A percentile compares a stretch with the other conserved stretches of the same genome.
Conservation (phyloP, 2,329 filamentous ascomycete genomes). For the Alternaria sp. region DNA sequence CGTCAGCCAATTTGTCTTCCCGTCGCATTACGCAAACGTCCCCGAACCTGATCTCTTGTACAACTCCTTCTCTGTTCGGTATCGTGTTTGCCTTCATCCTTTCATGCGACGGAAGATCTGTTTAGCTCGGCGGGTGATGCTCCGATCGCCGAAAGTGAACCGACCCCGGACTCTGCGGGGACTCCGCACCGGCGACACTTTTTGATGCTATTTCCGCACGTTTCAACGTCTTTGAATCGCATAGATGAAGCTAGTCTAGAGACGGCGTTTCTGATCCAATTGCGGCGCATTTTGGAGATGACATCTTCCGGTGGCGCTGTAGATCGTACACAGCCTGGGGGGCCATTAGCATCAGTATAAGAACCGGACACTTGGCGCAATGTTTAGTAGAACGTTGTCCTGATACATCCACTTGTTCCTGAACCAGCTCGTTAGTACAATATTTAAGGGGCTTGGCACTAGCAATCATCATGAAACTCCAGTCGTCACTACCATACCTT, state of each 20-base stretch:
- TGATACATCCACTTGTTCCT: not conserved
- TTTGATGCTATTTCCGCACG: not conserved
- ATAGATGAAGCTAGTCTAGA: not conserved
- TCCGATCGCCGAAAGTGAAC: slow-evolving; percentile 7
- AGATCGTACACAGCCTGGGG: not conserved
- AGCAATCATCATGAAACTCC: not conserved
- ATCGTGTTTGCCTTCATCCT: not conserved
- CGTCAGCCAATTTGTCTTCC: not conserved
- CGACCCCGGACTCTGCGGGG: slow-evolving; percentile 18
- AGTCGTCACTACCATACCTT: not conserved
- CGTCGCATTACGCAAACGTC: not conserved
- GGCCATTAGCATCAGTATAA: not conserved
- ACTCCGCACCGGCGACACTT: slow-evolving; percentile 10
- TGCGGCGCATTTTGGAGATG: slow-evolving; percentile 6
- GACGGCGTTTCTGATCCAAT: not conserved
- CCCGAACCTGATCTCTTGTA: too few relatives aligned
- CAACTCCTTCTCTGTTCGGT: too few relatives aligned
- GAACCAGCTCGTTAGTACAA: not conserved
- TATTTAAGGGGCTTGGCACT: not conserved
- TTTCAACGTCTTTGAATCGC: not conserved
- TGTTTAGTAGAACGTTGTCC: not conserved
- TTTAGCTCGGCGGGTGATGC: slow-evolving; percentile 6
- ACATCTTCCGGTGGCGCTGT: slow-evolving; percentile 2
- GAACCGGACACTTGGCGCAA: not conserved
- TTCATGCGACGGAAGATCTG: slow-evolving; percentile 15